phyloP scores from a whole-genome alignment of 805 yeast genomes.

The Metschnikowia reukaufii region DNA sequence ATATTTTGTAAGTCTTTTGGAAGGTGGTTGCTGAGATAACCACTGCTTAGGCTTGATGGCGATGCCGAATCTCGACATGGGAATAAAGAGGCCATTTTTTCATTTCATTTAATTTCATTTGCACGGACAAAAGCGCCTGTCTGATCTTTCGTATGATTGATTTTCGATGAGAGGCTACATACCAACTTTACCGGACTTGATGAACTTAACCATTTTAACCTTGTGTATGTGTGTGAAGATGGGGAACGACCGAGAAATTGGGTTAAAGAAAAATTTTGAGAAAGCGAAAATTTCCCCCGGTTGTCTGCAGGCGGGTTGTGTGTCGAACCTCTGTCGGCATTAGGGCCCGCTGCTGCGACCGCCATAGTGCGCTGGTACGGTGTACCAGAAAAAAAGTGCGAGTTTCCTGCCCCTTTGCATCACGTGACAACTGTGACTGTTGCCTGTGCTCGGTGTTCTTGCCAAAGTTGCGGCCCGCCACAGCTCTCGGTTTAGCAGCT shows the following conservation, averaged over 20 bases:
- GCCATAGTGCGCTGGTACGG: constrained; percentile 1
- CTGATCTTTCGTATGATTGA: neutral
- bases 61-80: neutral
- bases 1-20: neutral
- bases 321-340: constrained; percentile 13
- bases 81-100: neutral
- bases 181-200: constrained; percentile 99
- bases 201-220: constrained; percentile 91
- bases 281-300: constrained; percentile 23
- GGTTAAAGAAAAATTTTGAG: constrained; percentile 21
- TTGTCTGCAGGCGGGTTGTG: constrained; percentile 19
- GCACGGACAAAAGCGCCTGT: neutral
- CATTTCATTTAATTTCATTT: neutral
- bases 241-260: constrained; percentile 16
- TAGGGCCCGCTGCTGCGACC: constrained; percentile 2
- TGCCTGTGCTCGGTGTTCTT: neutral
- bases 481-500: neutral
- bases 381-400: neutral
- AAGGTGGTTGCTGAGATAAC: neutral
- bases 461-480: neutral
- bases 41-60: neutral
- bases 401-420: constrained; percentile 1
- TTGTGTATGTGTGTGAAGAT: constrained; percentile 26
- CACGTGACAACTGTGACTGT: constrained; percentile 16
- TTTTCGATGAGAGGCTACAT: constrained; percentile 44